Evolutionary conservation across 805 yeast species (phyloP), one percentile per base, ranked within the genome.

Genomic region (Scheffersomyces spartinae): DNA sequence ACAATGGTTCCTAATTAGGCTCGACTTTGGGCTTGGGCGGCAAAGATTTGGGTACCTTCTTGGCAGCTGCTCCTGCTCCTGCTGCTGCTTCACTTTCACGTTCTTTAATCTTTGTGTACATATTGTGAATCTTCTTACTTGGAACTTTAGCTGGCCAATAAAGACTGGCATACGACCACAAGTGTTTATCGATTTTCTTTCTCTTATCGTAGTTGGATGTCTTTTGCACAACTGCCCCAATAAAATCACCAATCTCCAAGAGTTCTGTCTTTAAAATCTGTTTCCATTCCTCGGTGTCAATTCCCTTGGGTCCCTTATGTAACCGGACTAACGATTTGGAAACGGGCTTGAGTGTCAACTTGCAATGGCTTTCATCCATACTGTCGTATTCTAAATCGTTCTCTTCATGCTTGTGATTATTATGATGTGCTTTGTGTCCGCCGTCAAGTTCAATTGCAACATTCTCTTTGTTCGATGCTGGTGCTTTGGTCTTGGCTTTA

Each of bases 111-210:
- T 76, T 71, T 33, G 55, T 63, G 49, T 82, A 85, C 95, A 85
- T 84, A 16, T 70, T 74, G 42, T 66, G 64, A 34, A 84, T 70
- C 53, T 78, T 78, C 19, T 61, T 51, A 32, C 88, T 76, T 21
- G 79, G 71, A n/a, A 76, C 95, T 33, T 69, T 68, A 3, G 74
- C 80, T 3, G 95, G 95, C 95, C 95, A 84, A 55, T 74, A 84
- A 27, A 70, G 66, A 12, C 85, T 65, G 4, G 91, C 83, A 47
- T 77, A 83, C 16, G 80, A 69, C 95, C 95, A 84, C 31, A 84
- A 52, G 40, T 83, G 91, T 44, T 68, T 75, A 30, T 61, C 57
- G 30, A 55, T 39, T 41, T 61, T 66, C 5, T 51, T n/a, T n/a
- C n/a, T 60, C 15, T 56, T 43, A 13, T 56, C 55, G 9, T 36